Evolutionary conservation across 805 yeast species (phyloP), one percentile per base, ranked within the genome.

Genomic region (Cyberlindnera suaveolens): DNA sequence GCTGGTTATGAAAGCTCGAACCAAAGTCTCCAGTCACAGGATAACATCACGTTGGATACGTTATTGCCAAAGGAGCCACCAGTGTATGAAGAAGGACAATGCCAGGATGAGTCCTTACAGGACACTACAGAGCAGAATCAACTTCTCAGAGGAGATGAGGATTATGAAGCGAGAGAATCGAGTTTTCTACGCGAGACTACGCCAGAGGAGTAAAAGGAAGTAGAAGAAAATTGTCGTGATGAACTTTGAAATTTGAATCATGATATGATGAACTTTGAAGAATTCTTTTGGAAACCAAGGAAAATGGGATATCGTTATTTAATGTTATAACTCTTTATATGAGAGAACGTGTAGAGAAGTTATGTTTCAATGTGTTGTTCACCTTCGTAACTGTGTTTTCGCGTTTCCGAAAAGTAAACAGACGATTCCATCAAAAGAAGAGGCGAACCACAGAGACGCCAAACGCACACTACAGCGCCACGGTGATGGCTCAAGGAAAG

Each of bases 61-160:
- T 48, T 65, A 31, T 63, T 70, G 3, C 58, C 63, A 14, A 14
- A 35, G 3, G 63, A 64, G 13, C 72, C 72, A 3, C 72, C 72
- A 7, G 54, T 49, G 8, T 68, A 68, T 46, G 52, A 48, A 31
- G 57, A 32, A 16, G 38, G 26, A 6, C 20, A 20, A 34, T 9
- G 8, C 5, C 31, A 15, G 31, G 34, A 27, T 11, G 42, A 40
- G 13, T 35, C 36, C 6, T 19, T 49, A 20, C 34, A 36, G 6
- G 39, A 38, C 16, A 51, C 47, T 26, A 48, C 56, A 3, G 27
- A 37, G 23, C 14, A 37, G 29, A 49, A 49, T 30, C 52, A 49
- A 34, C 41, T 49, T 13, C 35, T 49, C 7, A 14, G 36, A 17
- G 38, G 36, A 5, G 42, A 36, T 3, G 39, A 13, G 10, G 47